phyloP scores from a whole-genome alignment of 805 yeast genomes.

The Candida easanensis region DNA sequence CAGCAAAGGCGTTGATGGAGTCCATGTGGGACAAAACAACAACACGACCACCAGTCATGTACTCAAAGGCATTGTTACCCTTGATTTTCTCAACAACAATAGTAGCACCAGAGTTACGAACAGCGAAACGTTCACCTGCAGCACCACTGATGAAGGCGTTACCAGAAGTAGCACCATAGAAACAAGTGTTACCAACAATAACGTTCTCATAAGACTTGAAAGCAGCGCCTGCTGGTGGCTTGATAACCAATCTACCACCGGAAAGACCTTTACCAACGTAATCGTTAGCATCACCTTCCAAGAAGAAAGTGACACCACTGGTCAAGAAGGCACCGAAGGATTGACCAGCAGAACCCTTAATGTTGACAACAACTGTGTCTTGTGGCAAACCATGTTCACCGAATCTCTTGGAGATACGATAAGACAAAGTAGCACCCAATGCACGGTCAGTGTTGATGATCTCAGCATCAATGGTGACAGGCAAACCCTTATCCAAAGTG shows the following conservation, averaged over 20 bases:
- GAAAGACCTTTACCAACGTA: slow-evolving; percentile 97
- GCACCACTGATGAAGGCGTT: slow-evolving; percentile 91
- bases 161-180: slow-evolving; percentile 97
- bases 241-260: slow-evolving; percentile 90
- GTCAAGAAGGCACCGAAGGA: slow-evolving; percentile 98
- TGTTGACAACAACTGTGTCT: slow-evolving; percentile 91
- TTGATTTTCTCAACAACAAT: slow-evolving; percentile 91
- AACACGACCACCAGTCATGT: slow-evolving; percentile 99
- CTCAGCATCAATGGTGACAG: slow-evolving; percentile 89
- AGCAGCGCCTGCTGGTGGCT: slow-evolving; percentile 79
- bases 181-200: slow-evolving; percentile 94
- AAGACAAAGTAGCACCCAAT: slow-evolving; percentile 90
- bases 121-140: slow-evolving; percentile 98
- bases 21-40: slow-evolving; percentile 90
- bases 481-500: slow-evolving; percentile 94
- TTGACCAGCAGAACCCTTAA: slow-evolving; percentile 95
- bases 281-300: slow-evolving; percentile 97
- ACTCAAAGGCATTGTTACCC: slow-evolving; percentile 99
- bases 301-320: slow-evolving; percentile 89
- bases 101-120: slow-evolving; percentile 96
- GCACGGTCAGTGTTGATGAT: slow-evolving; percentile 97
- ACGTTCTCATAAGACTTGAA: slow-evolving; percentile 96
- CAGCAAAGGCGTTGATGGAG: slow-evolving; percentile 83
- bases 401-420: slow-evolving; percentile 87
- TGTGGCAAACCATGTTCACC: slow-evolving; percentile 94